Conservation (phyloP, 768 basidiomycete genomes). For the Krasilnikovozyma curviuscula region DNA sequence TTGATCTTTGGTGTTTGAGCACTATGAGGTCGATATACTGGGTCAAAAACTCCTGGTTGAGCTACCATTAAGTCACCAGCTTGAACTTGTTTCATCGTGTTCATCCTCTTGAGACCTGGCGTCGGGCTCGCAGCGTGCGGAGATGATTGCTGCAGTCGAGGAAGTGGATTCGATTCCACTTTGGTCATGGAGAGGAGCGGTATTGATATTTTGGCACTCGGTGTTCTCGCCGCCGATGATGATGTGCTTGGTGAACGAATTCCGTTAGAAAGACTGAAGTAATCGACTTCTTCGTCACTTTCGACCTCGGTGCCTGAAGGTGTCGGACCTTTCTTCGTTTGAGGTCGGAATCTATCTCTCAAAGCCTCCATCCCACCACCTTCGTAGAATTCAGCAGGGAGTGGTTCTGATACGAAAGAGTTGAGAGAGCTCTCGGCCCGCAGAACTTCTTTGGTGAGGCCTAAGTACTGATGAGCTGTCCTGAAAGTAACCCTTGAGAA, state of each 20-base stretch:
- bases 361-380: conserved; percentile 75
- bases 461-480: conserved; percentile 90
- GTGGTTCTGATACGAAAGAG: conserved; percentile 84
- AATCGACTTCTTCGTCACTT: conserved; percentile 18
- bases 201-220: neutral
- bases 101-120: conserved; percentile 22
- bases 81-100: too few relatives aligned
- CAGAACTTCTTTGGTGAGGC: conserved; percentile 81
- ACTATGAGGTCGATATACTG: too few relatives aligned
- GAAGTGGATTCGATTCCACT: neutral
- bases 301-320: neutral
- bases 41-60: too few relatives aligned
- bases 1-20: too few relatives aligned
- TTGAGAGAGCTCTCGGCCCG: conserved; percentile 95
- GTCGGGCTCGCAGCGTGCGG: conserved; percentile 13
- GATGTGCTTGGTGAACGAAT: neutral
- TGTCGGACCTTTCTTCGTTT: conserved; percentile 12
- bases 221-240: neutral
- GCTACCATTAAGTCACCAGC: too few relatives aligned
- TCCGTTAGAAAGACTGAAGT: conserved; percentile 21
- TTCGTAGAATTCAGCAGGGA: conserved; percentile 79
- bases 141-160: neutral
- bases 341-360: conserved; percentile 60
- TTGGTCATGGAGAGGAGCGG: neutral
- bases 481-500: conserved; percentile 95